These are phyloP conservation scores for Phycomyces blakesleeanus DNA, from an alignment of 192 early-diverging fungal genomes.

Conservation along the genomic window DNA sequence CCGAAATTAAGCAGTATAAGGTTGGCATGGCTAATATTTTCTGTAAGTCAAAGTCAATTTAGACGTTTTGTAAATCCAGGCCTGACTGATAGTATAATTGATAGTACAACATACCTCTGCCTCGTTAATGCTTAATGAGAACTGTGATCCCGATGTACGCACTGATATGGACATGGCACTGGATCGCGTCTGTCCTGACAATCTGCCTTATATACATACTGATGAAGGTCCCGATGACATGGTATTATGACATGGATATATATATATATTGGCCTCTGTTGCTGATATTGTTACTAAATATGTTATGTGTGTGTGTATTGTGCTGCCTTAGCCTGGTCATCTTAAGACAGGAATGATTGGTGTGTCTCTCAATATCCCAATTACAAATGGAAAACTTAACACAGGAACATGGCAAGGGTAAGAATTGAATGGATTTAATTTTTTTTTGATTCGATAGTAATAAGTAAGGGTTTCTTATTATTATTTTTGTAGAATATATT, in stretches of 20 bases:
- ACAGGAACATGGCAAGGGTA: conserved; percentile 86
- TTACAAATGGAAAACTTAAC: conserved; percentile 71
- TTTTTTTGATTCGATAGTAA: no score
- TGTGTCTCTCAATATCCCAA: conserved; percentile 81
- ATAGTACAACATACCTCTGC: conserved; percentile 88
- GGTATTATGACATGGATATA: conserved; percentile 44
- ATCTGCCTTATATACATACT: conserved; percentile 72
- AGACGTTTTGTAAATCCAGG: neutral
- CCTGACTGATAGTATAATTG: neutral
- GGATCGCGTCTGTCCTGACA: conserved; percentile 80
- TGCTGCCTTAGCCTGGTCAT: conserved; percentile 65
- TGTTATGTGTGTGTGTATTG: neutral
- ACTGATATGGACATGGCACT: conserved; percentile 85
- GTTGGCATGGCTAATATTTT: conserved; percentile 86
- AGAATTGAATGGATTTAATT: no score
- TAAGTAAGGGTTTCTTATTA: neutral
- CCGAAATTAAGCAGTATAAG: conserved; percentile 62
- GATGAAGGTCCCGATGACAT: conserved; percentile 89
- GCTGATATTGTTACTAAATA: no score
- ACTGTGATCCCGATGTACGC: conserved; percentile 70
- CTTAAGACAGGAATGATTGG: conserved; percentile 82
- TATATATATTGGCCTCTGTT: no score
- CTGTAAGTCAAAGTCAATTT: conserved; percentile 38
- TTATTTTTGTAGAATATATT: conserved; percentile 51
- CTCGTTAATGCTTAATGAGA: conserved; percentile 86